These are phyloP conservation scores for Sugiyamaella paludigena DNA, from an alignment of 1,139 yeast species.

Conservation along the genomic window DNA sequence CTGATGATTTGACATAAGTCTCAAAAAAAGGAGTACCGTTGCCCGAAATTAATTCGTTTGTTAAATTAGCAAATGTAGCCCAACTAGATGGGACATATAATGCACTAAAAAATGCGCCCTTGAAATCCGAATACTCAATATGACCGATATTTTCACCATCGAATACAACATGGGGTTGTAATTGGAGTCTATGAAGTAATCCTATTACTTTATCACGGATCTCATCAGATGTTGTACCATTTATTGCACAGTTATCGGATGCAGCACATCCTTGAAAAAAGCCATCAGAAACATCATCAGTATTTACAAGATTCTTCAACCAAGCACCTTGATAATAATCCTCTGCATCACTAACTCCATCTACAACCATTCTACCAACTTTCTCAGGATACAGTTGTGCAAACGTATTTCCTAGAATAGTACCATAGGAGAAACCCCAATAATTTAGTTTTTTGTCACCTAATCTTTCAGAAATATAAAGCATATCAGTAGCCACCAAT, in stretches of 20 bases:
- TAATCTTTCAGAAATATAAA: conserved; percentile 19
- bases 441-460: conserved; percentile 22
- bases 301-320: conserved; percentile 14
- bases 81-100: conserved; percentile 14
- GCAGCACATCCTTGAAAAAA: conserved; percentile 16
- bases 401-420: conserved; percentile 23
- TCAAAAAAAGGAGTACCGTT: conserved; percentile 9
- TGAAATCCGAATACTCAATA: conserved; percentile 13
- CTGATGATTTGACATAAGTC: not conserved
- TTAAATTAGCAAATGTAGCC: conserved; percentile 13
- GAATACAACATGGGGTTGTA: conserved; percentile 12
- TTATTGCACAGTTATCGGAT: conserved; percentile 16
- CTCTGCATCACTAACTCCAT: conserved; percentile 21
- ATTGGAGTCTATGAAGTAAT: too few species aligned
- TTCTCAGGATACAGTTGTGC: conserved; percentile 21
- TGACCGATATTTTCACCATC: conserved; percentile 13
- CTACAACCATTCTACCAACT: conserved; percentile 22
- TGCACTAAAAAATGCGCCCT: conserved; percentile 7
- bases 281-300: conserved; percentile 13
- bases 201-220: conserved; percentile 9
- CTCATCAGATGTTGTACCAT: conserved; percentile 16
- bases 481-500: conserved; percentile 21
- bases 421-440: conserved; percentile 23
- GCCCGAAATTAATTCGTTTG: conserved; percentile 12
- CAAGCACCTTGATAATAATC: conserved; percentile 21